Base-by-base conservation (phyloP, 2,329 filamentous ascomycete species). In the Madurella mycetomatis region DNA sequence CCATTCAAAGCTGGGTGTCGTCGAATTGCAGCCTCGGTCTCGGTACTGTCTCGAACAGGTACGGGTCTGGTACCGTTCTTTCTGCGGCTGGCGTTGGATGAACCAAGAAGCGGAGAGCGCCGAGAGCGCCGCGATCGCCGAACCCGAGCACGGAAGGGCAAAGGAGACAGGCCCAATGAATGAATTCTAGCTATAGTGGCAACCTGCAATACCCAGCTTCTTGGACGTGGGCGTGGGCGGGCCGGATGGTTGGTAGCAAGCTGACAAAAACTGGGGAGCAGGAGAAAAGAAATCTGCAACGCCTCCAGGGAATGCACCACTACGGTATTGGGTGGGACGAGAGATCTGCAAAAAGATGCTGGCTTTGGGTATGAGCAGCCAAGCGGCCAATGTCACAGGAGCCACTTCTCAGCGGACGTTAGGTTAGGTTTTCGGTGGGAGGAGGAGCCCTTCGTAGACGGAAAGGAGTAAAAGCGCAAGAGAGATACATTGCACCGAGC, bases 341-440 rank as follows among this genome's bases (percentile, higher is more conserved):
- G 45, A 25, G 53, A 56, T 54, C 40, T 51, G 56, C 56, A 53
- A 41, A 40, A 4, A 9, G 11, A n/a, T 31, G 52, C 34, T 41
- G 17, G 32, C 30, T 44, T 34, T 9, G 51, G 49, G 32, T 50
- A 40, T 41, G 32, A 48, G 18, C 34, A 30, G 47, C 25, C 25
- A 39, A 45, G 25, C 25, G 30, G n/a, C 40, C 16, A 41, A 41
- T 47, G 45, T 47, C 49, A 46, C n/a, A 18, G 17, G 45, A 40
- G 41, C 37, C 42, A 11, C 37, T 40, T n/a, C n/a, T 42, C 41
- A 42, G 41, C n/a, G 7, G 7, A 25, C 25, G 25, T 25, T 25
- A 25, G 25, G 25, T 25, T 25, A 50, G 31, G 45, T 34, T 41
- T 37, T 15, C 32, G 37, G 32, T 13, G 15, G 30, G 43, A 34